A percentile compares a stretch with the other conserved stretches of the same genome.
These are phyloP conservation scores for Pseudogymnoascus sp. DNA, from an alignment of 2,329 filamentous ascomycete genomes.

Conservation along the genomic window DNA sequence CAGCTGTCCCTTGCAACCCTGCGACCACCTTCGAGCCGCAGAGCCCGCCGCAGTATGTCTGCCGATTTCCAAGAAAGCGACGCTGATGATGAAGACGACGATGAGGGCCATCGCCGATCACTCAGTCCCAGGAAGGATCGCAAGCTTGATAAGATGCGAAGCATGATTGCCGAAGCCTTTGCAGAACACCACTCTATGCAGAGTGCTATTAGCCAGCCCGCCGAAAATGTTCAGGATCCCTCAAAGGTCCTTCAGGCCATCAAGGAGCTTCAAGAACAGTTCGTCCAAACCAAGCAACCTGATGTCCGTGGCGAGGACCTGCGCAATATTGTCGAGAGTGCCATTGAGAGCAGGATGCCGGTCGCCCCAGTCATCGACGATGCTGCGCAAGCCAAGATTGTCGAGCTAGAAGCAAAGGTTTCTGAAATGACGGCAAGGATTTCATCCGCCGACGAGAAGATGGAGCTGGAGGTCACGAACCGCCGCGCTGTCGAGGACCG, in stretches of 20 bases:
- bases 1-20: constrained; percentile 58
- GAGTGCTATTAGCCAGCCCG: constrained; percentile 17
- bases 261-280: constrained; percentile 50
- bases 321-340: constrained; percentile 54
- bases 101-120: constrained; percentile 49
- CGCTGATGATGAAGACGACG: constrained; percentile 88
- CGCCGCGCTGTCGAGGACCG: constrained; percentile 64
- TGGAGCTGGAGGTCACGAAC: constrained; percentile 53
- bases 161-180: constrained; percentile 65
- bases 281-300: constrained; percentile 36
- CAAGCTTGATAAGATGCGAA: constrained; percentile 73
- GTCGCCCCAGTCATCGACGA: constrained; percentile 39
- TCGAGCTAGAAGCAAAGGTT: constrained; percentile 41
- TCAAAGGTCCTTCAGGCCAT: constrained; percentile 57
- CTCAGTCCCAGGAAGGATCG: constrained; percentile 72
- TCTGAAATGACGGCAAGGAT: constrained; percentile 62
- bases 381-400: constrained; percentile 15
- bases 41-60: constrained; percentile 57
- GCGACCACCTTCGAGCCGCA: constrained; percentile 46
- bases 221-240: constrained; percentile 25
- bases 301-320: constrained; percentile 45
- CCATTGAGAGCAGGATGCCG: constrained; percentile 49
- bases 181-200: constrained; percentile 41
- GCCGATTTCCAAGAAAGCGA: constrained; percentile 72
- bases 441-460: constrained; percentile 51